Conservation (phyloP, 2,329 filamentous ascomycete genomes). For the Botryotinia globosa region DNA sequence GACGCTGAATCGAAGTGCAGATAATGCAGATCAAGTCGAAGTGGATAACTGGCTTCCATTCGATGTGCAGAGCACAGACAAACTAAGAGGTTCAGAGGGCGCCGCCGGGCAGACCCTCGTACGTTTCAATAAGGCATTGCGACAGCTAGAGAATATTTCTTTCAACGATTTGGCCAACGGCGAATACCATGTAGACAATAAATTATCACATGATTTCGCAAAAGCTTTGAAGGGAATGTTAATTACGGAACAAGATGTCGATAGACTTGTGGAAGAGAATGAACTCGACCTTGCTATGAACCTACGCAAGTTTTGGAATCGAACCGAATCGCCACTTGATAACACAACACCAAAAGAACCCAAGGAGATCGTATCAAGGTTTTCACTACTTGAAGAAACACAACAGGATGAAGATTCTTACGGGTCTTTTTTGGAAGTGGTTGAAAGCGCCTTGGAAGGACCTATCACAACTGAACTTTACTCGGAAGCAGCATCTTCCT, state of each 20-base stretch:
- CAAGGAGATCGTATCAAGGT: neutral
- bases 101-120: slow-evolving; percentile 2
- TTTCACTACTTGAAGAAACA: neutral
- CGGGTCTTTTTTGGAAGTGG: neutral
- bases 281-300: neutral
- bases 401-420: neutral
- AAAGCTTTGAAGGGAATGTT: neutral
- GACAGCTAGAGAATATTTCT: neutral
- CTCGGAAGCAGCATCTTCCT: neutral
- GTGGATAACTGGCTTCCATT: slow-evolving; percentile 18
- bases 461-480: neutral
- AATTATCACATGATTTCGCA: neutral
- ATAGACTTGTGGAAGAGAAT: neutral
- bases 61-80: neutral
- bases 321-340: neutral
- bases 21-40: neutral
- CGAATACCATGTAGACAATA: neutral
- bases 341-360: neutral
- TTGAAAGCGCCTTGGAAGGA: neutral
- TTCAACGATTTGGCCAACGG: neutral
- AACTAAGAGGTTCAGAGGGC: neutral
- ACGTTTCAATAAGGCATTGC: neutral
- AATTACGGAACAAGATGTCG: neutral
- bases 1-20: neutral
- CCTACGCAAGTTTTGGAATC: neutral